A percentile compares a stretch with the other conserved stretches of the same genome.
Conservation (phyloP, 177 flowering plant species). For the Telopea speciosissima region DNA sequence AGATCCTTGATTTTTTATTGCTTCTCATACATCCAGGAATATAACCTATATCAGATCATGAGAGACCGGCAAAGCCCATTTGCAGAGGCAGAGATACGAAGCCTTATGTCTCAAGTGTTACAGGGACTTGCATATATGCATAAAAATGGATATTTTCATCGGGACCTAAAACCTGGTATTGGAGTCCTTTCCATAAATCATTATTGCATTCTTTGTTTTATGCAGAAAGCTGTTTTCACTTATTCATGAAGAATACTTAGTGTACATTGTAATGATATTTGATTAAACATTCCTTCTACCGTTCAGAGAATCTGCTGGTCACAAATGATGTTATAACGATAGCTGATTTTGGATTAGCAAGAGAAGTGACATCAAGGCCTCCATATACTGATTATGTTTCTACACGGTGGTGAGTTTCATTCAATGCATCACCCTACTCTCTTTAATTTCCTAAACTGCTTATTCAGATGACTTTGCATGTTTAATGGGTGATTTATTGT, state of each 20-base stretch:
- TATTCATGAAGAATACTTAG: constrained; percentile 1
- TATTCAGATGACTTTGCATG: not conserved
- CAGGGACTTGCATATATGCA: constrained; percentile 80
- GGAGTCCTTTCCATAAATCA: not conserved
- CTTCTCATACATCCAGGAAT: constrained; percentile 43
- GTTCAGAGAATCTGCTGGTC: constrained; percentile 72
- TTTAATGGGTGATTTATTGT: not conserved
- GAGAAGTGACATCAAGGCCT: constrained; percentile 67
- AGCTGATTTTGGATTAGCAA: constrained; percentile 90
- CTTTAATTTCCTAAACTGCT: not conserved
- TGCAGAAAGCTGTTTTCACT: constrained; percentile 3
- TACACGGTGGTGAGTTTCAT: constrained; percentile 68
- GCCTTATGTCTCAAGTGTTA: constrained; percentile 60
- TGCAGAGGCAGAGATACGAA: constrained; percentile 63
- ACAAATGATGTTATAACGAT: constrained; percentile 63
- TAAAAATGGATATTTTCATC: constrained; percentile 68
- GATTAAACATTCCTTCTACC: constrained; percentile 1
- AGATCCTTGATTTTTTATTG: constrained; percentile 8
- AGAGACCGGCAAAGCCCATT: constrained; percentile 49
- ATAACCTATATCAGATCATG: constrained; percentile 67
- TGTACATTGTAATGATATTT: not conserved
- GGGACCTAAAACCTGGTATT: constrained; percentile 89
- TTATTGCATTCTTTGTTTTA: not conserved
- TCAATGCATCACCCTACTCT: not conserved
- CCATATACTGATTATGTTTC: constrained; percentile 94